Conservation (phyloP, 345 rosid species). For the Lagerstroemia speciosa region DNA sequence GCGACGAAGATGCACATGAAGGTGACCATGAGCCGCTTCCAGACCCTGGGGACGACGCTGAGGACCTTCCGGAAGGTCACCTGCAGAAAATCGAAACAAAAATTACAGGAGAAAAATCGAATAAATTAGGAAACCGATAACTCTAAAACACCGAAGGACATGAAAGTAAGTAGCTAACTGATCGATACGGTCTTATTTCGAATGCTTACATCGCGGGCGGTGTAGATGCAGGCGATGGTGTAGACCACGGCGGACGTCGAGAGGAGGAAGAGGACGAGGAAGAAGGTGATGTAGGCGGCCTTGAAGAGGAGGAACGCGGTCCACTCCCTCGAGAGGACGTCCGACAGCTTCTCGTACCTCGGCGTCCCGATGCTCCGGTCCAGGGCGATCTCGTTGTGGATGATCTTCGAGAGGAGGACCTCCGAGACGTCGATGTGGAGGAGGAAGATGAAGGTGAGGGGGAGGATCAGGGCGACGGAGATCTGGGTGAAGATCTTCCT, state of each 20-base stretch:
- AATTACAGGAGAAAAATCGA: too few relatives aligned
- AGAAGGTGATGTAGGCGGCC: constrained; percentile 25
- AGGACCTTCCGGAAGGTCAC: constrained; percentile 31
- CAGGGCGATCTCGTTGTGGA: constrained; percentile 11
- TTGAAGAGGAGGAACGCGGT: constrained; percentile 24
- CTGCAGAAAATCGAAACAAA: too few relatives aligned
- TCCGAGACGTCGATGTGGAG: constrained; percentile 30
- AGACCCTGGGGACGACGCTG: constrained; percentile 47
- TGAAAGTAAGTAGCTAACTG: too few relatives aligned
- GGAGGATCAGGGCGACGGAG: constrained; percentile 41
- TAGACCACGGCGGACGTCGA: constrained; percentile 54
- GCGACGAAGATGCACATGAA: constrained; percentile 25
- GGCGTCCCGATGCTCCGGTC: constrained; percentile 18
- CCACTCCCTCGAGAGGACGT: constrained; percentile 20
- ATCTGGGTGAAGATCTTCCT: constrained; percentile 42
- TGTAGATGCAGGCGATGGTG: constrained; percentile 42
- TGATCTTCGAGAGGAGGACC: constrained; percentile 16
- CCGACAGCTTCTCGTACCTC: constrained; percentile 15
- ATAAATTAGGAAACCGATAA: too few relatives aligned
- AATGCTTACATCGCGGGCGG: constrained; percentile 31
- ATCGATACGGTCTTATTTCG: too few relatives aligned
- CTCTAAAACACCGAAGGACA: too few relatives aligned
- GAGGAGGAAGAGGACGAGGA: constrained; percentile 29
- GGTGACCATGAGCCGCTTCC: constrained; percentile 47
- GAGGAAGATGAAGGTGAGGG: constrained; percentile 43